Evolutionary conservation across 2,329 filamentous ascomycete species (phyloP), one percentile per base, ranked within the genome.

Genomic region (Aureobasidium sp.): DNA sequence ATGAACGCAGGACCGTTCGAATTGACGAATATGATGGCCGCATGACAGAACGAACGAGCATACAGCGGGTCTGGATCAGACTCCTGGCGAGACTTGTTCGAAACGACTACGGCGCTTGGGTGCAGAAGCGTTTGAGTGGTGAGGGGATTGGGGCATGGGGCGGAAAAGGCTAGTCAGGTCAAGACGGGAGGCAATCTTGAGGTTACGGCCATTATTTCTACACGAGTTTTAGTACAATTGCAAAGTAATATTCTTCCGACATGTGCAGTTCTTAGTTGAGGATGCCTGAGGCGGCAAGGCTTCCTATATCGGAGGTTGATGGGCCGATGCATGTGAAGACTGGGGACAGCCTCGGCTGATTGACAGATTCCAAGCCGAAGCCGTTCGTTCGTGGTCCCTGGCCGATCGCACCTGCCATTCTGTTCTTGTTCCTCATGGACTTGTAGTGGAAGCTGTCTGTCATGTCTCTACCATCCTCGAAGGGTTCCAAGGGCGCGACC

Each of bases 311-410:
- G 36, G 36, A 41, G 36, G 41, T 22, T 36, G 17, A 34, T 27
- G 11, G 14, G 37, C 39, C 39, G 53, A 56, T 17, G 44, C 56
- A 59, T 59, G 56, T 59, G 56, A 49, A 49, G 42, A 27, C 37
- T 15, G 44, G 56, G 44, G 31, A n/a, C 20, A 31, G 56, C 57
- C 57, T 45, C 41, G 57, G 57, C 37, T 59, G 47, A 34, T 49
- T 49, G 41, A 51, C 25, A 42, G 57, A 14, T 52, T 42, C 45
- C 44, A 60, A 44, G 57, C 57, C 47, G 57, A 61, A 52, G 20
- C 34, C 52, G 39, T 29, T 41, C 25, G 20, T 31, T 41, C 25
- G 20, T 31, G 34, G 34, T 49, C 34, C 20, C 27, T 48, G 44
- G 44, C 31, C 29, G 55, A 29, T 22, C 31, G 41, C 20, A 36